Evolutionary conservation across 2,329 filamentous ascomycete genomes (phyloP).

Genomic region (Sporothrix luriei): DNA sequence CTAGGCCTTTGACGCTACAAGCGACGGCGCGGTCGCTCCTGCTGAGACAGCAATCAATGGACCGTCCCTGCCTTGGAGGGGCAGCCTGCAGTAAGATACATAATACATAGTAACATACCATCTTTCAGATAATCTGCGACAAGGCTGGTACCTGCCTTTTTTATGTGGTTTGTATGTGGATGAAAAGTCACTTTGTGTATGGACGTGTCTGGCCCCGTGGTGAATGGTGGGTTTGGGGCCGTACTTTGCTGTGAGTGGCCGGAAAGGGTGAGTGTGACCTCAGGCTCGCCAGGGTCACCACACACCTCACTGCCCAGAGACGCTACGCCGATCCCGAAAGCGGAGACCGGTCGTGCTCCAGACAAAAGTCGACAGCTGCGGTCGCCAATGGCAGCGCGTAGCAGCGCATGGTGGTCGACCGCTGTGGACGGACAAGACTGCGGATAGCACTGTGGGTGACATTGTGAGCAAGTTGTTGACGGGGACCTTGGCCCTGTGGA

Average conservation of each 20-base stretch:
- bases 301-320: background rate
- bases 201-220: background rate
- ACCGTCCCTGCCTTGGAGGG: constrained; percentile 19
- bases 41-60: constrained; percentile 13
- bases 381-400: constrained; percentile 21
- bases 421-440: constrained; percentile 1
- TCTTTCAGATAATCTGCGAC: background rate
- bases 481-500: background rate
- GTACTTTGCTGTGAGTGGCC: constrained; percentile 16
- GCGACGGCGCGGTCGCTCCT: background rate
- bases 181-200: constrained; percentile 22
- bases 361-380: background rate
- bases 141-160: constrained; percentile 5
- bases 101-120: background rate
- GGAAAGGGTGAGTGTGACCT: background rate
- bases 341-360: constrained; percentile 22
- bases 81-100: background rate
- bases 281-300: background rate
- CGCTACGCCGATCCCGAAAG: constrained; percentile 31
- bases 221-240: background rate
- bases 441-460: background rate
- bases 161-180: background rate
- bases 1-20: background rate
- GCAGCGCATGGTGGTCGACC: constrained; percentile 7
- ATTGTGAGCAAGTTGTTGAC: background rate